A percentile compares a stretch with the other conserved stretches of the same genome.
Evolutionary conservation across 148 eudicot genomes (phyloP).

Genomic region (Vaccinium corymbosum): DNA sequence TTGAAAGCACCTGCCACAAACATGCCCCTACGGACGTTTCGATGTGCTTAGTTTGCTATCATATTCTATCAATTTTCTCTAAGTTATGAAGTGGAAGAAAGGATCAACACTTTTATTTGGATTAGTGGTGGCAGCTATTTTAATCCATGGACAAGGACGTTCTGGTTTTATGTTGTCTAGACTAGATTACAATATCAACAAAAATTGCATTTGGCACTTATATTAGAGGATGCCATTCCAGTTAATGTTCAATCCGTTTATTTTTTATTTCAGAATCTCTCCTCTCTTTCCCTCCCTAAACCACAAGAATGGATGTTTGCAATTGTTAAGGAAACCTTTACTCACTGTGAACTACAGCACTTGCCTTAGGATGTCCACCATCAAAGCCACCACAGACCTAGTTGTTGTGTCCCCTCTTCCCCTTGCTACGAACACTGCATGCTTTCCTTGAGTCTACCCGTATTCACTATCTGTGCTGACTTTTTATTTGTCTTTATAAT

Average conservation of each 20-base stretch:
- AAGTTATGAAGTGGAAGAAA: background rate
- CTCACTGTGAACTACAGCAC: background rate
- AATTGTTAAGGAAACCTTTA: background rate
- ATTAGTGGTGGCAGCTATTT: background rate
- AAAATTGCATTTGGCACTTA: background rate
- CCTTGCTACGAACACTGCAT: background rate
- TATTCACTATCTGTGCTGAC: background rate
- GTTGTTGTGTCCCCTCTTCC: background rate
- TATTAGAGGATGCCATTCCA: background rate
- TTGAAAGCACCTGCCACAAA: background rate
- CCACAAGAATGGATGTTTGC: background rate
- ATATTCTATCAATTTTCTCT: background rate
- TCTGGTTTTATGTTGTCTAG: too few species aligned
- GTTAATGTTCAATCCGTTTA: background rate
- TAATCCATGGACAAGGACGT: too few species aligned
- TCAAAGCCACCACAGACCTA: background rate
- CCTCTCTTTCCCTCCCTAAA: background rate
- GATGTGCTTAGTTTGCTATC: background rate
- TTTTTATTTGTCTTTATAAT: background rate
- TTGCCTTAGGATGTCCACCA: background rate
- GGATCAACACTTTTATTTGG: background rate
- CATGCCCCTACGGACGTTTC: background rate
- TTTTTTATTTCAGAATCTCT: background rate
- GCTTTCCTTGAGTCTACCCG: background rate
- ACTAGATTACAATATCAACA: background rate